These are phyloP conservation scores for Cruciata laevipes DNA, from an alignment of 257 asterid species.

Conservation along the genomic window DNA sequence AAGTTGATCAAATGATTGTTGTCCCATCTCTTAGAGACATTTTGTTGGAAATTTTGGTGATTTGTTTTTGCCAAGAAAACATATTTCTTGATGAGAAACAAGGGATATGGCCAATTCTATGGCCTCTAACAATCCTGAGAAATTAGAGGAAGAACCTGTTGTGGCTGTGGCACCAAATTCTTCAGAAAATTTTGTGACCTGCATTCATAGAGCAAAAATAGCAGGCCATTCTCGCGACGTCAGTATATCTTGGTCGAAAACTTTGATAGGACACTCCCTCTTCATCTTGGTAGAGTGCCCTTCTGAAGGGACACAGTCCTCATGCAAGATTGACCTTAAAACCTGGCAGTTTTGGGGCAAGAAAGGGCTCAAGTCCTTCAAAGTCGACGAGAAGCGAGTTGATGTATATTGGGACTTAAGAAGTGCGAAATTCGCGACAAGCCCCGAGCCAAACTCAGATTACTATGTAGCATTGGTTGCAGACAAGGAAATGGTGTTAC, in stretches of 20 bases:
- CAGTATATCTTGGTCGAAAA: constrained; percentile 65
- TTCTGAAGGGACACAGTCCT: constrained; percentile 36
- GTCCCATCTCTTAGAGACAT: neutral
- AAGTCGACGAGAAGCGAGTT: constrained; percentile 41
- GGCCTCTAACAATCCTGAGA: constrained; percentile 19
- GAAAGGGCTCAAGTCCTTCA: constrained; percentile 63
- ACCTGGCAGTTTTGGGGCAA: constrained; percentile 95
- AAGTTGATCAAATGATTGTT: neutral
- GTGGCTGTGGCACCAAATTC: constrained; percentile 21
- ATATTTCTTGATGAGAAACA: constrained; percentile 4
- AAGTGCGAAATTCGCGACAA: constrained; percentile 44
- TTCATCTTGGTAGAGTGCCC: constrained; percentile 48
- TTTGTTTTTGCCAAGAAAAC: neutral
- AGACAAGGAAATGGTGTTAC: constrained; percentile 40
- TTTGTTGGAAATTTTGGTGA: neutral
- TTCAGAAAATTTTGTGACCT: constrained; percentile 51
- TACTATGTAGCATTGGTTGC: constrained; percentile 70
- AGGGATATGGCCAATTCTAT: constrained; percentile 21
- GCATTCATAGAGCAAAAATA: constrained; percentile 45
- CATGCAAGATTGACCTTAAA: constrained; percentile 81
- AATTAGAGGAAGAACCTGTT: constrained; percentile 23
- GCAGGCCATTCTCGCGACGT: constrained; percentile 31
- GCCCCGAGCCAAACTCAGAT: constrained; percentile 63
- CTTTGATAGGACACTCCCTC: constrained; percentile 52
- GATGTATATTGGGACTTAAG: constrained; percentile 82